Conservation (phyloP, 805 yeast genomes). For the Candida maesae region DNA sequence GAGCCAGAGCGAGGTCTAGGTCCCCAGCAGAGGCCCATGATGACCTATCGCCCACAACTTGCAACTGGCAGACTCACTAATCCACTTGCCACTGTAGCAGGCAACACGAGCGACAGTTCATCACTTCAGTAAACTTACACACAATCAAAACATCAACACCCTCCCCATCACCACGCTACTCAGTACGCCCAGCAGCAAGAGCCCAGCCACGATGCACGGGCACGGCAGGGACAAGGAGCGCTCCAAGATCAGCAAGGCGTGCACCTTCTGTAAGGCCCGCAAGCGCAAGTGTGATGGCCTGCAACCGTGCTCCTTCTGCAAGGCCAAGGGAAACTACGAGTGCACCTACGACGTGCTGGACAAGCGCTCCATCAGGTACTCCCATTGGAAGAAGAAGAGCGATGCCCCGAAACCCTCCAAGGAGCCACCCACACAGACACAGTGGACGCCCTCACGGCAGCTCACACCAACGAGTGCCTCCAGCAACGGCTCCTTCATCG, state of each 20-base stretch:
- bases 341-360: conserved; percentile 3
- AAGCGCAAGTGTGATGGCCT: conserved; percentile 4
- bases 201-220: background rate
- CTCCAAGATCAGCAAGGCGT: conserved; percentile 2
- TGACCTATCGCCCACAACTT: no score
- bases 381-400: conserved; percentile 3
- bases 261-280: conserved; percentile 3
- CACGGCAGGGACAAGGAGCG: background rate
- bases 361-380: conserved; percentile 3
- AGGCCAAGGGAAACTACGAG: conserved; percentile 1
- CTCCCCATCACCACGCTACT: no score
- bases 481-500: background rate
- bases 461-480: background rate
- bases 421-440: background rate
- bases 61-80: no score
- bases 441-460: background rate
- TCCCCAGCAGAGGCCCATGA: no score
- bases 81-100: no score
- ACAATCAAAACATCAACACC: no score
- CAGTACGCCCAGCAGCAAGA: no score
- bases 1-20: no score
- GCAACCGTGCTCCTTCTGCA: conserved; percentile 5
- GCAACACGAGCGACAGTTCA: no score
- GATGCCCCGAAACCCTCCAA: background rate
- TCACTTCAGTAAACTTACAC: no score